Base-by-base conservation (phyloP, 192 early-diverging fungal genomes). In the Coemansia sp. region DNA sequence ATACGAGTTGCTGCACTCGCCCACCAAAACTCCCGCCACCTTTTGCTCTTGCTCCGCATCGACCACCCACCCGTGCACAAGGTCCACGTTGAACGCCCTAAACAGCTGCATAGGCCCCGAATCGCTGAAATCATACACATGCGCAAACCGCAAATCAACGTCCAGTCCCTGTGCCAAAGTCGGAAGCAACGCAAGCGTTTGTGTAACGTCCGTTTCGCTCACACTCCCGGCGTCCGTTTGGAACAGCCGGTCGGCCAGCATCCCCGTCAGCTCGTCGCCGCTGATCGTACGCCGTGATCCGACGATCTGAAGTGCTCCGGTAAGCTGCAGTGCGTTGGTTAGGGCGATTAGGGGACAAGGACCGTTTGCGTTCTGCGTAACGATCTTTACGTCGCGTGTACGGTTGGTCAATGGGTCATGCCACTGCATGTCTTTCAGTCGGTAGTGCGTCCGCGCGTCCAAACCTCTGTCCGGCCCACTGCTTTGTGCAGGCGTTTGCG, bases 361-460 rank as follows among this genome's bases (percentile, higher is more conserved):
- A 0, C 95, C 95, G 71, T 97, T 97, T 56, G 86, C 88, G 78
- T 94, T 95, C 78, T 97, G 95, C 5, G 94, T 94, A 37, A 92
- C 86, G 47, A 96, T 91, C 58, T 87, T 84, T 26, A 93, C 80
- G 5, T 76, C 63, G 54, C 79, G 73, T 54, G 68, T 55, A n/a
- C 74, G 38, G 5, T 78, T 64, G 6, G 84, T 84, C 18, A 50
- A 49, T 13, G 75, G 64, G 60, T 88, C 86, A 35, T 71, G 64
- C 87, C 87, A 92, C 59, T 79, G 82, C 48, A 94, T 83, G 14
- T 84, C 81, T 66, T 94, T 94, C 4, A 94, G 77, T 19, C 86
- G 83, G 76, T 94, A 92, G 63, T 64, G 54, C 29, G 54, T 32
- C 0, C 48, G 23, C 22, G 51, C 23, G 12, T 45, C 41, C 32